Evolutionary conservation across 108 stramenopile genomes (phyloP).

Genomic region (Pseudonitzschia pungens): DNA sequence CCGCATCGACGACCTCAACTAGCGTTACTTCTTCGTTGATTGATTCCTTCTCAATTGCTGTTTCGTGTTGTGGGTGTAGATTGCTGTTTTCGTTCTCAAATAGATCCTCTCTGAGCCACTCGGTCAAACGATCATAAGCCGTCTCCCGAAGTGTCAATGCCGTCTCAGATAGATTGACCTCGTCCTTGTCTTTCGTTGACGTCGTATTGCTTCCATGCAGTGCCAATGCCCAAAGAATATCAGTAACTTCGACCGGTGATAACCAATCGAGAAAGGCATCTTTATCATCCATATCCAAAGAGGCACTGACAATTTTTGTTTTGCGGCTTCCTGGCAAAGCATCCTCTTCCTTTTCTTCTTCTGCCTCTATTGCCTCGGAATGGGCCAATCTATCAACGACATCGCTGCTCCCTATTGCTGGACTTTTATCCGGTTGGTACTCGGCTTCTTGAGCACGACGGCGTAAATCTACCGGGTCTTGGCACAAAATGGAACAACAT

Average conservation of each 20-base stretch:
- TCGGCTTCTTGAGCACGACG: constrained; percentile 33
- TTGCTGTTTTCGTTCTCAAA: constrained; percentile 7
- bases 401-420: constrained; percentile 36
- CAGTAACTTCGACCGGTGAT: constrained; percentile 49
- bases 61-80: not conserved
- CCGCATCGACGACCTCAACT: constrained; percentile 44
- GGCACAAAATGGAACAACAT: constrained; percentile 54
- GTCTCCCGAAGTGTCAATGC: constrained; percentile 36
- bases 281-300: constrained; percentile 2
- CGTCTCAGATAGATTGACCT: constrained; percentile 40
- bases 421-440: constrained; percentile 4
- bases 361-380: constrained; percentile 28
- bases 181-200: constrained; percentile 15
- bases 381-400: constrained; percentile 46
- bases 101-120: constrained; percentile 37
- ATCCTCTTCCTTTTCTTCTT: constrained; percentile 1
- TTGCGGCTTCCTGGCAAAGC: not conserved
- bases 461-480: constrained; percentile 42
- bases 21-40: constrained; percentile 22
- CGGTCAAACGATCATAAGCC: constrained; percentile 45
- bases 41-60: not conserved
- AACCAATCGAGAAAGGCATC: constrained; percentile 48
- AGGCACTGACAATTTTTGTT: not conserved
- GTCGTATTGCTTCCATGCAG: constrained; percentile 38
- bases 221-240: constrained; percentile 57